Base-by-base conservation (phyloP, 2,329 filamentous ascomycete species). In the Calycina herbarum region DNA sequence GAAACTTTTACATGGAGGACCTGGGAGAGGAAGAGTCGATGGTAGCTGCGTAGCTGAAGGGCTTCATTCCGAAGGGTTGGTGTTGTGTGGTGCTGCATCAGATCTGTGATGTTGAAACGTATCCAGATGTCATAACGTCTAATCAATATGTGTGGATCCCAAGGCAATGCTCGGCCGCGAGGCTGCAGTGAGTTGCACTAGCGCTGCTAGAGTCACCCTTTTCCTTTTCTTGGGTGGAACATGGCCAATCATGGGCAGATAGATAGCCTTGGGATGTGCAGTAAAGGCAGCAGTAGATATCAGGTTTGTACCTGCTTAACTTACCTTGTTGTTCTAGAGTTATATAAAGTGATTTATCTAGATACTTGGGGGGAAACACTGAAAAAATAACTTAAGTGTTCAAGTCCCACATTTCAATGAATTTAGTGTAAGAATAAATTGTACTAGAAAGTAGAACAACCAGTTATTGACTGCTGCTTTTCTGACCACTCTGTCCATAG, bases 91-190 rank as follows among this genome's bases (percentile, higher is more conserved):
- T 29, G 27, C 45, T 51, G 45, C 45, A 51, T 51, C 45, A 51
- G 45, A 51, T 51, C 45, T 51, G 35, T 38, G 45, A 3, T 51
- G 11, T 51, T 51, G 45, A 51, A 51, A 51, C 45, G 45, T 51
- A 51, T 20, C 45, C 45, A 20, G 20, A 51, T 51, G 45, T 51
- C 45, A 51, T 24, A 24, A 51, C 27, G n/a, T 24, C 45, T 15
- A 48, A 48, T 48, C 45, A 27, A 51, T 51, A 27, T 1, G 45
- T 3, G 45, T 51, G 45, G 45, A 24, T 51, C 45, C 45, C 45
- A 51, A 51, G 45, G 45, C 45, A 51, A 51, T n/a, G 45, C 45
- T 51, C 20, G 45, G 45, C 45, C 45, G n/a, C 45, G 45, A 51
- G n/a, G 45, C 45, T 51, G 45, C 45, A 51, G 45, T 13, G 45